phyloP scores from a whole-genome alignment of 75 land plant species.

The Chamaecyparis obtusa region DNA sequence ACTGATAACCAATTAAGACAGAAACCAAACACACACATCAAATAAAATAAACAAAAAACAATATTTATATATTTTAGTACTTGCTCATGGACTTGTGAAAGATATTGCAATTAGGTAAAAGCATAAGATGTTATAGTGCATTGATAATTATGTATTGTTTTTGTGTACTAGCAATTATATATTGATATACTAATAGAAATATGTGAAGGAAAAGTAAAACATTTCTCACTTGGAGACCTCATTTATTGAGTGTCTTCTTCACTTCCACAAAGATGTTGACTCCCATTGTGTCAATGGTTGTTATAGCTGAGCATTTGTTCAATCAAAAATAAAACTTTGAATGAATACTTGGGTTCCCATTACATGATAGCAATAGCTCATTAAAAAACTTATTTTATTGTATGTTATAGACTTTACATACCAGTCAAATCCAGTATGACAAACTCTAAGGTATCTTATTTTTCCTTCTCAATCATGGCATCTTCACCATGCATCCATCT shows the following conservation, averaged over 20 bases:
- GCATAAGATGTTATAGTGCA: too few species aligned
- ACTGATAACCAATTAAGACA: too few species aligned
- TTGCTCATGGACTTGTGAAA: too few species aligned
- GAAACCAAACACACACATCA: too few species aligned
- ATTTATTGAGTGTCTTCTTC: slow-evolving; percentile 45
- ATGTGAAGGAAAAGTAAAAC: neutral
- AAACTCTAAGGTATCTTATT: slow-evolving; percentile 38
- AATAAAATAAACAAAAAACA: too few species aligned
- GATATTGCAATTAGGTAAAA: too few species aligned
- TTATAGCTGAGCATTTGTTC: slow-evolving; percentile 52
- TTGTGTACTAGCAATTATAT: neutral
- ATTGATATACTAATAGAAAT: neutral
- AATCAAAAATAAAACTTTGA: neutral
- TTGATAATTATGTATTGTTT: too few species aligned
- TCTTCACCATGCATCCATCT: slow-evolving; percentile 75
- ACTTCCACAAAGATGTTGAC: slow-evolving; percentile 67
- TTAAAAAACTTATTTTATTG: neutral
- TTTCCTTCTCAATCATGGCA: slow-evolving; percentile 23
- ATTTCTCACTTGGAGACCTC: slow-evolving; percentile 53
- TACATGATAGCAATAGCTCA: neutral
- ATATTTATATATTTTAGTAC: too few species aligned
- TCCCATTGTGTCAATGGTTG: slow-evolving; percentile 78
- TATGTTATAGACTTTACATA: slow-evolving; percentile 15
- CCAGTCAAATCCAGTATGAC: slow-evolving; percentile 79
- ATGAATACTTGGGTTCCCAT: neutral